phyloP scores from a whole-genome alignment of 1,139 yeast species.

The Magnusiomyces magnusii region DNA sequence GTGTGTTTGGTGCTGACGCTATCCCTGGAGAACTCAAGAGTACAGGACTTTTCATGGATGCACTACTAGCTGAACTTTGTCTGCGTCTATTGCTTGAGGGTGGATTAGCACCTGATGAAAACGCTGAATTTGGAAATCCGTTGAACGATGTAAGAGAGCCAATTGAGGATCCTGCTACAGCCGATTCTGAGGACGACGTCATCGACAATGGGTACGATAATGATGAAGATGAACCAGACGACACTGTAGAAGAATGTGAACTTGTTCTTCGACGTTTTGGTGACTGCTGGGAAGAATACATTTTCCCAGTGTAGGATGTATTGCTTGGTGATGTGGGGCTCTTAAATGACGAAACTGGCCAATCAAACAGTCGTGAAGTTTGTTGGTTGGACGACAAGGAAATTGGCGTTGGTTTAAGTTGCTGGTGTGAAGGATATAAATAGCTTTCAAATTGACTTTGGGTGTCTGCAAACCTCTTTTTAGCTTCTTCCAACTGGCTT shows the following conservation, averaged over 20 bases:
- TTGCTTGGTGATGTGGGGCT: neutral
- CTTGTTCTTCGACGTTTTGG: slow-evolving; percentile 4
- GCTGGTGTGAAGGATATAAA: too few relatives aligned
- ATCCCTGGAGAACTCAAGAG: neutral
- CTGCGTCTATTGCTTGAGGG: neutral
- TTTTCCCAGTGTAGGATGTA: neutral
- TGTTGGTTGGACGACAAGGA: neutral
- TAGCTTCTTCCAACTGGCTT: neutral
- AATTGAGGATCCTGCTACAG: neutral
- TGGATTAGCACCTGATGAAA: too few relatives aligned
- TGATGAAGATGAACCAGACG: neutral
- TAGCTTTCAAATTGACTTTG: neutral
- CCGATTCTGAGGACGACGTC: neutral
- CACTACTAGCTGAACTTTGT: neutral
- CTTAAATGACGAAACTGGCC: neutral
- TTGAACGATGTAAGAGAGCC: neutral
- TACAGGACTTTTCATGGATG: neutral
- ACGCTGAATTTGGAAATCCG: too few relatives aligned
- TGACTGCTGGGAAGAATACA: neutral
- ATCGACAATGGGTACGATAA: neutral
- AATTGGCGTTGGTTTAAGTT: too few relatives aligned
- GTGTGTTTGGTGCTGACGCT: neutral
- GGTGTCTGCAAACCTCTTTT: neutral
- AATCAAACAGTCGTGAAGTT: neutral
- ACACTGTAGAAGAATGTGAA: neutral